These are phyloP conservation scores for Blastobotrys mokoenaii DNA, from an alignment of 805 yeast species.

Conservation along the genomic window DNA sequence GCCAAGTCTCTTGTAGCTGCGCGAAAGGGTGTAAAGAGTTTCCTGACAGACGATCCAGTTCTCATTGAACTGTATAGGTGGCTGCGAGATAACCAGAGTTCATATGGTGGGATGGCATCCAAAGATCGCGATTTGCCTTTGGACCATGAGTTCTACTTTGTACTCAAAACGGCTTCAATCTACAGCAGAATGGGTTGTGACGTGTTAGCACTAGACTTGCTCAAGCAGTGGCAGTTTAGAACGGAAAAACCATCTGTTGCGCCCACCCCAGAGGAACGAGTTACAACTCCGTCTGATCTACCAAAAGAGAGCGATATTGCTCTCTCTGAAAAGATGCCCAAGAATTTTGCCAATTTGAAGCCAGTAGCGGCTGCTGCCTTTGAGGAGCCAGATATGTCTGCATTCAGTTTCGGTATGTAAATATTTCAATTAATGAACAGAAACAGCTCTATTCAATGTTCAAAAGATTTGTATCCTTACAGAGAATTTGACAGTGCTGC, in stretches of 20 bases:
- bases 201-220: conserved; percentile 53
- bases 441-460: too few relatives aligned
- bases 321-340: background rate
- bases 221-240: conserved; percentile 59
- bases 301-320: background rate
- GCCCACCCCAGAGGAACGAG: background rate
- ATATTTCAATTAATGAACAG: background rate
- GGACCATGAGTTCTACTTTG: conserved; percentile 47
- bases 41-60: conserved; percentile 74
- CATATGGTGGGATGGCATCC: conserved; percentile 32
- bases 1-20: conserved; percentile 3
- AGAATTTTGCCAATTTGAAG: background rate
- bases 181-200: conserved; percentile 91
- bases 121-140: background rate
- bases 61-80: conserved; percentile 55
- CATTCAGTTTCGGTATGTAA: conserved; percentile 45
- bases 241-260: background rate
- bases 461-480: too few relatives aligned
- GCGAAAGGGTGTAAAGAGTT: conserved; percentile 25
- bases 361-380: conserved; percentile 39
- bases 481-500: too few relatives aligned
- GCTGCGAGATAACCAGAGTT: conserved; percentile 35
- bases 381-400: conserved; percentile 70
- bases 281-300: conserved; percentile 1
- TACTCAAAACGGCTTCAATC: conserved; percentile 54